These are phyloP conservation scores for Tetrapisispora iriomotensis DNA, from an alignment of 805 yeast genomes.

Conservation along the genomic window DNA sequence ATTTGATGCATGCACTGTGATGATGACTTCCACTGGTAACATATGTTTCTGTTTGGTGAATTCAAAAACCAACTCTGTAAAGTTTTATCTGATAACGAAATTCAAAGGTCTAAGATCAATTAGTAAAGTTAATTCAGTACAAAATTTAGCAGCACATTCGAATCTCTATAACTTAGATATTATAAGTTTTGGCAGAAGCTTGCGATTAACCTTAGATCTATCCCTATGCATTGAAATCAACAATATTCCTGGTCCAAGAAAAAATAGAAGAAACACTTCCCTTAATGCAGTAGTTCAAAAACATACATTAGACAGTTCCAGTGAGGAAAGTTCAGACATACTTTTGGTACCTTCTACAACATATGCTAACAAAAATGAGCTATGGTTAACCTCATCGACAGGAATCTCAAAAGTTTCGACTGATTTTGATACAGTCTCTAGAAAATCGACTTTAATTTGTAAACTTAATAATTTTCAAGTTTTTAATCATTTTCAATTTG, in stretches of 20 bases:
- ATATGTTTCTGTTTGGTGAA: conserved; percentile 14
- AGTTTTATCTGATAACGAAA: conserved; percentile 18
- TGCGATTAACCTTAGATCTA: conserved; percentile 11
- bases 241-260: neutral
- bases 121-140: conserved; percentile 4
- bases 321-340: conserved; percentile 11
- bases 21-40: conserved; percentile 19
- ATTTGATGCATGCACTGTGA: conserved; percentile 14
- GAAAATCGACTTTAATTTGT: conserved; percentile 8
- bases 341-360: conserved; percentile 5
- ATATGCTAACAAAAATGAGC: conserved; percentile 1
- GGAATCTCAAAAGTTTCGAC: conserved; percentile 13
- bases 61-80: conserved; percentile 5
- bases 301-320: conserved; percentile 15
- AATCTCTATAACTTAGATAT: conserved; percentile 10
- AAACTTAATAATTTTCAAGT: conserved; percentile 9
- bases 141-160: neutral
- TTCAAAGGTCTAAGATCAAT: conserved; percentile 22
- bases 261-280: conserved; percentile 1
- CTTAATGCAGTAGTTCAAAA: conserved; percentile 9
- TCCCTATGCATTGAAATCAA: conserved; percentile 1
- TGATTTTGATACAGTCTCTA: neutral
- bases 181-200: conserved; percentile 16
- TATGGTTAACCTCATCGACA: conserved; percentile 17
- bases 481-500: conserved; percentile 5